phyloP scores from a whole-genome alignment of 1,284 basidiomycete genomes.

The Erythrobasidium hasegawianum region DNA sequence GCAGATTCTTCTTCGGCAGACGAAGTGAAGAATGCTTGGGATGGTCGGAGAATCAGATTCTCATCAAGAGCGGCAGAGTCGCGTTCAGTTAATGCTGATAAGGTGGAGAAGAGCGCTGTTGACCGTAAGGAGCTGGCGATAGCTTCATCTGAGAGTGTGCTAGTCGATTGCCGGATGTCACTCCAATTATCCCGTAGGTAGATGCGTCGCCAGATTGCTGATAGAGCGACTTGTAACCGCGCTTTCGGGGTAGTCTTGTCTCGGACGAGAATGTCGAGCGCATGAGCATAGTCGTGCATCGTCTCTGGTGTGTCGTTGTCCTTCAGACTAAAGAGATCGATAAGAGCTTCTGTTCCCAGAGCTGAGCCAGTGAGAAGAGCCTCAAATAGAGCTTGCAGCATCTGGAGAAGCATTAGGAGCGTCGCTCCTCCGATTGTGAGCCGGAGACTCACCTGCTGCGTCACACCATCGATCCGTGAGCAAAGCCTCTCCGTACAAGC shows the following conservation, averaged over 20 bases:
- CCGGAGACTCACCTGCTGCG: background rate
- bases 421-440: too few species aligned
- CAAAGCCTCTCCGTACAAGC: slow-evolving; percentile 16
- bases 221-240: slow-evolving; percentile 64
- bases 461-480: slow-evolving; percentile 1
- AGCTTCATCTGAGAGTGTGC: slow-evolving; percentile 65
- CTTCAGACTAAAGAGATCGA: slow-evolving; percentile 56
- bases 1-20: slow-evolving; percentile 42
- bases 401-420: too few species aligned
- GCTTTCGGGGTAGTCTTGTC: slow-evolving; percentile 68
- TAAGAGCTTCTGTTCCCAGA: slow-evolving; percentile 53
- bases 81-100: slow-evolving; percentile 50
- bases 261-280: slow-evolving; percentile 60
- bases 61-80: slow-evolving; percentile 2
- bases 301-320: slow-evolving; percentile 49
- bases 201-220: slow-evolving; percentile 77
- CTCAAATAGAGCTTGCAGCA: slow-evolving; percentile 42
- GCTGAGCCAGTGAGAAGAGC: slow-evolving; percentile 49
- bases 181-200: slow-evolving; percentile 82
- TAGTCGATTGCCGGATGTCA: slow-evolving; percentile 57
- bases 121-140: slow-evolving; percentile 61
- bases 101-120: slow-evolving; percentile 66
- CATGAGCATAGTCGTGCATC: slow-evolving; percentile 49
- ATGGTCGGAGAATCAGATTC: background rate
- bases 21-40: background rate